Percentiles rank a stretch among this genome's conserved stretches.
phyloP scores from a whole-genome alignment of 441 rosid species.

The Brassica hybrid region DNA sequence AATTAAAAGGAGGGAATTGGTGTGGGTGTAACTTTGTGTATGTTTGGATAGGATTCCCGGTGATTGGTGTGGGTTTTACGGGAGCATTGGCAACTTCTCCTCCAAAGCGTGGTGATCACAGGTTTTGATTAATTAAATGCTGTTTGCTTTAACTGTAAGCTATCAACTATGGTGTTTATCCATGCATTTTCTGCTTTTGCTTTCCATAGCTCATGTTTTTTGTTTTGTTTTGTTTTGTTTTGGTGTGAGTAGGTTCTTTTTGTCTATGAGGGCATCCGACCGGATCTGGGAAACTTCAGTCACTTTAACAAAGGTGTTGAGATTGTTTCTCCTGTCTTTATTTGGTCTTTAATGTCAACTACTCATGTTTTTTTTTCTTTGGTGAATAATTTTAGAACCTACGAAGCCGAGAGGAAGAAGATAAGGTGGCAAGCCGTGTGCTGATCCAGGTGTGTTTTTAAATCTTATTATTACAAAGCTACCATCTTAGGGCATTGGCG shows the following conservation, averaged over 20 bases:
- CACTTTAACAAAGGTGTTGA: conserved; percentile 70
- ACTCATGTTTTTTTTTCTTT: conserved; percentile 7
- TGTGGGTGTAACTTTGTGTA: conserved; percentile 7
- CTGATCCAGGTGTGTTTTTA: conserved; percentile 65
- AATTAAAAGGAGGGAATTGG: background rate
- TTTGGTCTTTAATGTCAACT: background rate
- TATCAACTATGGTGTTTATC: background rate
- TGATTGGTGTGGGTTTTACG: conserved; percentile 91
- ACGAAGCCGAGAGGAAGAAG: conserved; percentile 84
- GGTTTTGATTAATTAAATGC: too few relatives aligned
- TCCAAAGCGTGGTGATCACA: conserved; percentile 84
- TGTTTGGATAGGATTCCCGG: conserved; percentile 63
- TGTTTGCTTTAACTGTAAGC: conserved; percentile 8
- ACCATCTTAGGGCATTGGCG: background rate
- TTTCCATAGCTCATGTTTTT: too few relatives aligned
- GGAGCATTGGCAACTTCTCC: conserved; percentile 74
- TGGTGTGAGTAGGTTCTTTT: conserved; percentile 57
- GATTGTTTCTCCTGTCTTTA: background rate
- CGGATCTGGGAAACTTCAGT: conserved; percentile 63
- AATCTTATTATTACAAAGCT: conserved; percentile 2
- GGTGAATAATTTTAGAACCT: conserved; percentile 51
- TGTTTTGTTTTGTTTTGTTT: too few relatives aligned
- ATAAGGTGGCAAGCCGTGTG: conserved; percentile 72
- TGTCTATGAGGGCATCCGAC: conserved; percentile 77
- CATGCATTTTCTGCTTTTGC: background rate